A percentile compares a stretch with the other conserved stretches of the same genome.
phyloP scores from a whole-genome alignment of 2,329 filamentous ascomycete species.

The Talaromyces sp. region DNA sequence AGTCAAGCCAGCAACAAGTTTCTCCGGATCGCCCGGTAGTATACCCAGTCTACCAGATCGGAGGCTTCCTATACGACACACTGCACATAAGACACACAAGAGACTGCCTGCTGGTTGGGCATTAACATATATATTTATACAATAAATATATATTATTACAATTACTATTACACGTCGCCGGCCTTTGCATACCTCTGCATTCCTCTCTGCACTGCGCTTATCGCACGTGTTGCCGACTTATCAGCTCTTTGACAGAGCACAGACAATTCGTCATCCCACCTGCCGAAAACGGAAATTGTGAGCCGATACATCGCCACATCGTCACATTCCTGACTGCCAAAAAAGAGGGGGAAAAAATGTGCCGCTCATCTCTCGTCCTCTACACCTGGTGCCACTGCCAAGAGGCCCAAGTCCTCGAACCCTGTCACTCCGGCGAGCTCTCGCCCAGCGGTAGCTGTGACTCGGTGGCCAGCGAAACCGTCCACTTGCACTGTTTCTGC shows the following conservation, averaged over 20 bases:
- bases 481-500: constrained; percentile 36
- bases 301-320: neutral
- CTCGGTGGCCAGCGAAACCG: constrained; percentile 27
- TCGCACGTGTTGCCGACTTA: neutral
- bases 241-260: neutral
- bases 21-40: neutral
- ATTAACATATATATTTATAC: neutral
- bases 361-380: constrained; percentile 30
- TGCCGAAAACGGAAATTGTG: constrained; percentile 8
- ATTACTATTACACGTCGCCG: neutral
- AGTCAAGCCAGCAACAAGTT: neutral
- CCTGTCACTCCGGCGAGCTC: constrained; percentile 25
- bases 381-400: constrained; percentile 36
- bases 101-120: neutral
- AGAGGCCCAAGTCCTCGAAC: constrained; percentile 26
- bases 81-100: neutral
- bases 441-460: constrained; percentile 23
- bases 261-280: neutral
- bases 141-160: neutral
- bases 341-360: too few species aligned
- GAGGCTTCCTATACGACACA: neutral
- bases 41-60: too few species aligned
- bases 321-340: neutral
- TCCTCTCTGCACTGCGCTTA: neutral
- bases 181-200: neutral